Evolutionary conservation across 441 rosid species (phyloP).

Genomic region (Populus hybrid): DNA sequence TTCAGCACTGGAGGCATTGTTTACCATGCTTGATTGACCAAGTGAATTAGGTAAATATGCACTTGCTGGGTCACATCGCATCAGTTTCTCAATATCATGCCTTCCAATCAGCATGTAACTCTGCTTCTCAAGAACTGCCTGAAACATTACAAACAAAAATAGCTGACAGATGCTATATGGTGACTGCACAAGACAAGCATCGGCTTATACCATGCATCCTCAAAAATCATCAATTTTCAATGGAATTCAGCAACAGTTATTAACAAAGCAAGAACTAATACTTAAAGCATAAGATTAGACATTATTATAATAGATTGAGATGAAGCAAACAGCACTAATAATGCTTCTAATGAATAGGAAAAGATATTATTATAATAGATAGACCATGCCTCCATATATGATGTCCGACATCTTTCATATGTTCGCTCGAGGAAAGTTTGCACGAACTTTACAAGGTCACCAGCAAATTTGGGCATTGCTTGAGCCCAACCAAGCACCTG

Average conservation of each 20-base stretch:
- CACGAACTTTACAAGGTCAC: slow-evolving; percentile 86
- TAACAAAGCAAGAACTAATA: neutral
- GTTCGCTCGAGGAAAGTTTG: slow-evolving; percentile 98
- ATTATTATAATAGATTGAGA: neutral
- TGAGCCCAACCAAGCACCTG: slow-evolving; percentile 99
- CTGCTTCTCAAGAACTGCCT: slow-evolving; percentile 99
- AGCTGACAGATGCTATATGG: neutral
- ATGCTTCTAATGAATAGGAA: slow-evolving; percentile 4
- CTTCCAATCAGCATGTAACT: slow-evolving; percentile 98
- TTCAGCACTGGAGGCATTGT: slow-evolving; percentile 42
- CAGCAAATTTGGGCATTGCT: slow-evolving; percentile 98
- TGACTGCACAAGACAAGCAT: neutral
- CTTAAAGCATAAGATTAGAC: neutral
- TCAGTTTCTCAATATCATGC: slow-evolving; percentile 95
- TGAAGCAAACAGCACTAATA: slow-evolving; percentile 9
- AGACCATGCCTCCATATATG: slow-evolving; percentile 82
- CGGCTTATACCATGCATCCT: neutral
- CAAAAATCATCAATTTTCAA: neutral
- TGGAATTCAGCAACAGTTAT: neutral
- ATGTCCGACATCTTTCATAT: slow-evolving; percentile 93
- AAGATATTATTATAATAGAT: neutral
- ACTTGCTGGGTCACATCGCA: slow-evolving; percentile 88
- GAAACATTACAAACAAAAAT: slow-evolving; percentile 22
- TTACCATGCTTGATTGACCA: slow-evolving; percentile 38
- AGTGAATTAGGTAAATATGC: slow-evolving; percentile 58